Evolutionary conservation across 2,329 filamentous ascomycete genomes (phyloP).

Genomic region (Clathrospora elynae): DNA sequence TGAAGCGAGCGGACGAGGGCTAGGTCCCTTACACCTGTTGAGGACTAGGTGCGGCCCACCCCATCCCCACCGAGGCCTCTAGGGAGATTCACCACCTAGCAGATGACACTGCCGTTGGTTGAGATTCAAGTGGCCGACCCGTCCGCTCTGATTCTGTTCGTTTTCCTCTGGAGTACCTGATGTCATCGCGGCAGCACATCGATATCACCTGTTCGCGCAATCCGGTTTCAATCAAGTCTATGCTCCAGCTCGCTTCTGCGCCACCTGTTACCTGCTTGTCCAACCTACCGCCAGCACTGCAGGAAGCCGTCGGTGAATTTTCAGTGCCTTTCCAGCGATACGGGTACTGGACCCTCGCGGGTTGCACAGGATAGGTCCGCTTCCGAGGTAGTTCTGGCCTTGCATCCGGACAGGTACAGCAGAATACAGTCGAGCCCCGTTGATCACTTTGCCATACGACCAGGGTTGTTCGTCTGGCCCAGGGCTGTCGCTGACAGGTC

Average conservation of each 20-base stretch:
- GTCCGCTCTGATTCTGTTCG: conserved; percentile 10
- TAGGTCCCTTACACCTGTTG: conserved; percentile 15
- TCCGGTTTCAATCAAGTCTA: conserved; percentile 12
- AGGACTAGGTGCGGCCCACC: conserved; percentile 16
- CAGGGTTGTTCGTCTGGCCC: conserved; percentile 23
- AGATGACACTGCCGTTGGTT: conserved; percentile 10
- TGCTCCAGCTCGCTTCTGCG: conserved; percentile 21
- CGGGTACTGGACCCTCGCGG: conserved; percentile 30
- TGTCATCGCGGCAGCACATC: conserved; percentile 12
- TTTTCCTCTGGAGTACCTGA: conserved; percentile 5
- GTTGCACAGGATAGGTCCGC: conserved; percentile 24
- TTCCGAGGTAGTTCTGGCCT: conserved; percentile 19
- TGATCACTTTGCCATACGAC: conserved; percentile 29
- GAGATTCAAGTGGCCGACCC: conserved; percentile 5
- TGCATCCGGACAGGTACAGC: conserved; percentile 15
- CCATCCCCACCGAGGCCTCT: conserved; percentile 13
- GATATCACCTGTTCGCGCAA: conserved; percentile 10
- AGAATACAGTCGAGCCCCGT: conserved; percentile 28
- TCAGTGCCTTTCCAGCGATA: conserved; percentile 28
- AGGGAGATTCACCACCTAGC: background rate
- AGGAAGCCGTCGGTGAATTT: conserved; percentile 24
- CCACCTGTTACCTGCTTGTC: conserved; percentile 18
- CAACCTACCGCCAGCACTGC: conserved; percentile 19
- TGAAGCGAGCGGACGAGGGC: conserved; percentile 16
- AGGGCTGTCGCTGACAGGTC: conserved; percentile 18